Evolutionary conservation across 2,329 filamentous ascomycete species (phyloP), one percentile per base, ranked within the genome.

Genomic region (Aureobasidium subglaciale): DNA sequence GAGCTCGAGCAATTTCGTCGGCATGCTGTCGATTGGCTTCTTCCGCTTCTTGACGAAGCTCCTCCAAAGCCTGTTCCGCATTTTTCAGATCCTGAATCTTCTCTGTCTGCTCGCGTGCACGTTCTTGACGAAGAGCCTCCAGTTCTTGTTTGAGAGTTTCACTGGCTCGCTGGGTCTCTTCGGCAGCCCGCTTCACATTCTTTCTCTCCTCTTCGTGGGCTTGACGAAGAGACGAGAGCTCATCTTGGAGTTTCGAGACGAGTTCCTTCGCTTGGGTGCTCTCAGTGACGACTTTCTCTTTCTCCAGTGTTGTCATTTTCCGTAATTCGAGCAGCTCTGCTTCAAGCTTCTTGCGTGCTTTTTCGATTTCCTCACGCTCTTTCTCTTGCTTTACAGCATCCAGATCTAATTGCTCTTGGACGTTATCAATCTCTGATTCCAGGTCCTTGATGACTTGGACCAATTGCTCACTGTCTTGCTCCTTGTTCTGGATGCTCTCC

Each of bases 371-470:
- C 43, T 60, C 56, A 22, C 58, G 54, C 35, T 57, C 56, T 27
- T 55, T 42, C 40, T 54, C 50, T 32, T 59, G 42, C 29, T 52
- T 46, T 6, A n/a, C 50, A 11, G 38, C 55, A 35, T 59, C 60
- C 22, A 42, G 43, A 29, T 61, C 60, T 18, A 61, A 38, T 35
- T 58, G 57, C 45, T 62, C 48, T 57, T 70, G 64, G 42, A 64
- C 67, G n/a, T 63, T 59, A 38, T 68, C 64, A 40, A 70, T 70
- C 60, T 70, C 67, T 35, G 64, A 55, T 56, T 62, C 62, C 40
- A 70, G 57, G 30, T 70, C 67, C 20, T 63, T 59, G 24, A 70
- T 65, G 3, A 68, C 65, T 40, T 58, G 56, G 8, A 61, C 64
- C 18, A 70, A 57, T 56, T 66, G 59, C 29, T 64, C 64, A 16